These are phyloP conservation scores for Yamadazyma sp. DNA, from an alignment of 805 yeast species.

Conservation along the genomic window DNA sequence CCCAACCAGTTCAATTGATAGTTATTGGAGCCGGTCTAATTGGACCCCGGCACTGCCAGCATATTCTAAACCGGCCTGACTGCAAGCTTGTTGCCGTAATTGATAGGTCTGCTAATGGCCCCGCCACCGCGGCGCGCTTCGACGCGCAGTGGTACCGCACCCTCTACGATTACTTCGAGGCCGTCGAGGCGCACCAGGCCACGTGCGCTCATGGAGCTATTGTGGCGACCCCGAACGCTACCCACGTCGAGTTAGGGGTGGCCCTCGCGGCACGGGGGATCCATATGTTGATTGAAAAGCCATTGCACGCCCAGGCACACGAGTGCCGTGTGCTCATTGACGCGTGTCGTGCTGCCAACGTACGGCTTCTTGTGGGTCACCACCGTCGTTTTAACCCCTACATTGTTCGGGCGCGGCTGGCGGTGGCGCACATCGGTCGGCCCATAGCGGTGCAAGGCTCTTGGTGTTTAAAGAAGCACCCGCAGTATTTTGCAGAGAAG, in stretches of 20 bases:
- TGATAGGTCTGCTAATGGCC: slow-evolving; percentile 33
- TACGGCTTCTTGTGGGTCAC: slow-evolving; percentile 38
- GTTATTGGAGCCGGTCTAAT: slow-evolving; percentile 43
- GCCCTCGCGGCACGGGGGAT: slow-evolving; percentile 34
- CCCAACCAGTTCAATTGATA: slow-evolving; percentile 11
- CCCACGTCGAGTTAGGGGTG: slow-evolving; percentile 32
- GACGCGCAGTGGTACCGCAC: slow-evolving; percentile 23
- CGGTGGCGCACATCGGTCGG: slow-evolving; percentile 28
- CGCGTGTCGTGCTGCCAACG: slow-evolving; percentile 21
- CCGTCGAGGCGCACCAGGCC: slow-evolving; percentile 17
- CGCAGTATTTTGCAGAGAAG: slow-evolving; percentile 30
- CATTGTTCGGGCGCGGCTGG: slow-evolving; percentile 33
- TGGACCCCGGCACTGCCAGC: slow-evolving; percentile 43
- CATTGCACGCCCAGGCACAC: slow-evolving; percentile 29
- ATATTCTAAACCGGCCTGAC: slow-evolving; percentile 24
- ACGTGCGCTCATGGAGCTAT: slow-evolving; percentile 38
- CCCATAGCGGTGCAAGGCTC: slow-evolving; percentile 39
- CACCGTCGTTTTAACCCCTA: slow-evolving; percentile 43
- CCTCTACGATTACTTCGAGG: slow-evolving; percentile 25
- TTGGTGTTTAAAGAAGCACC: slow-evolving; percentile 38
- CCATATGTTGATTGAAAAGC: slow-evolving; percentile 38
- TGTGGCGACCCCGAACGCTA: slow-evolving; percentile 40
- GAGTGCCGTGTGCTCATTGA: slow-evolving; percentile 32
- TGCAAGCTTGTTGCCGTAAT: slow-evolving; percentile 32
- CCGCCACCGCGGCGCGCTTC: slow-evolving; percentile 23